Base-by-base conservation (phyloP, 495 filamentous ascomycete genomes). In the Hypomontagnella submonticulosa region DNA sequence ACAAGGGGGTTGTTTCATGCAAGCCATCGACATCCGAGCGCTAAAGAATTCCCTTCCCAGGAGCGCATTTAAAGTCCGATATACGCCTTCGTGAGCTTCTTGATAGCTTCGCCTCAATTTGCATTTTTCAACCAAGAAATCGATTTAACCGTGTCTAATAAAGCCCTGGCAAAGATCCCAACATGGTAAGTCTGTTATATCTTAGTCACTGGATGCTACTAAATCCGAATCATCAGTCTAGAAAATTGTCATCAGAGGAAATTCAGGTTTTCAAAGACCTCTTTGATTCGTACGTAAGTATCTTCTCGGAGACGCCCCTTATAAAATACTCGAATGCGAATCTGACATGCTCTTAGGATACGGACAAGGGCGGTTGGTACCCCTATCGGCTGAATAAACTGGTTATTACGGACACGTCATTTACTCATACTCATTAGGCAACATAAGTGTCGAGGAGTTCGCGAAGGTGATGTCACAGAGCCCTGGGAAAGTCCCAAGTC, bases 231-330 rank as follows among this genome's bases (percentile, higher is more conserved):
- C 4, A 30, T 3, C 13, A 85, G 74, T 68, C 70, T n/a, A 67
- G 69, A 66, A 16, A 61, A 32, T 47, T 74, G 8, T 74, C 73
- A 1, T 42, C 42, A 20, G 74, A 76, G 53, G 74, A 76, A 46
- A 71, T 76, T 13, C 58, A 70, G 47, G 72, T 76, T 50, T 71
- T 76, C 64, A 73, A 71, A 46, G 73, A 75, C 1, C 71, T 70
- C 20, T 76, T 76, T 55, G 71, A 76, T 41, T 65, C 71, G 49
- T 76, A 76, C 60, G 74, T 76, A 51, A 54, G 73, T 73, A 15
- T 5, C 15, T 3, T 1, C 5, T 6, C 12, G 13, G 49, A 7
- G 7, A 16, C 9, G 30, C 1, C 7, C 6, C 2, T 27, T 27
- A 48, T 41, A 4, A 19, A 33, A 33, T 4, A 27, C 1, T 5